phyloP scores from a whole-genome alignment of 805 yeast species.

The Cyberlindnera subsufficiens region DNA sequence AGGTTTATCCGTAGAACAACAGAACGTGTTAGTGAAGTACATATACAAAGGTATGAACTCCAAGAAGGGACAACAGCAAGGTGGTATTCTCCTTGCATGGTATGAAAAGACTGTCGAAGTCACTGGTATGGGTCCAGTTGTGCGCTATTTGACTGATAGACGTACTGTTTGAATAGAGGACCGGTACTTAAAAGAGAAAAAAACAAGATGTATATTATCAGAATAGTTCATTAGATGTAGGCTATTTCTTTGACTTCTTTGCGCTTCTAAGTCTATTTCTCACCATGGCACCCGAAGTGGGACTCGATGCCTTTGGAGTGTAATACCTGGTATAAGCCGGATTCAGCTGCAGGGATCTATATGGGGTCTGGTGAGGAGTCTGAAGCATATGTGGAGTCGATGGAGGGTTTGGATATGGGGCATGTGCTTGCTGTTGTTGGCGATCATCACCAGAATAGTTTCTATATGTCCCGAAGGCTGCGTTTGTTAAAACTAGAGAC shows the following conservation, averaged over 20 bases:
- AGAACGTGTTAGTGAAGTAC: conserved; percentile 75
- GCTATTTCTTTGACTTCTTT: conserved; percentile 14
- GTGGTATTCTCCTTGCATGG: conserved; percentile 86
- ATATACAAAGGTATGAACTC: conserved; percentile 81
- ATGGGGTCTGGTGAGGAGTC: conserved; percentile 18
- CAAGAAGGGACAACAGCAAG: conserved; percentile 74
- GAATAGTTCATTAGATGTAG: neutral
- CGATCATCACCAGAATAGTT: conserved; percentile 17
- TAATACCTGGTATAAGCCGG: conserved; percentile 18
- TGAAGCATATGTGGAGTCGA: conserved; percentile 15
- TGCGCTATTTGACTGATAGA: conserved; percentile 81
- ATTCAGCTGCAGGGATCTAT: conserved; percentile 16
- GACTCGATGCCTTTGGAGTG: conserved; percentile 19
- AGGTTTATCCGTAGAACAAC: conserved; percentile 55
- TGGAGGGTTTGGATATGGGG: conserved; percentile 4
- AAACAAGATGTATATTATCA: neutral
- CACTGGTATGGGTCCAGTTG: conserved; percentile 85
- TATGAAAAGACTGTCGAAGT: conserved; percentile 81
- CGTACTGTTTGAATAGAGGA: conserved; percentile 49
- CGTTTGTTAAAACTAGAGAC: conserved; percentile 43
- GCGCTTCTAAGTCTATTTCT: conserved; percentile 14
- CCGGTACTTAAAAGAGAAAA: neutral
- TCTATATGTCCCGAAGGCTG: conserved; percentile 40
- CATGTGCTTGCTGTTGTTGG: conserved; percentile 2
- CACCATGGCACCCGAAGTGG: conserved; percentile 15